Percentiles rank a stretch among this genome's conserved stretches.
Evolutionary conservation across 768 basidiomycete species (phyloP).

Genomic region (Hericium erinaceus): DNA sequence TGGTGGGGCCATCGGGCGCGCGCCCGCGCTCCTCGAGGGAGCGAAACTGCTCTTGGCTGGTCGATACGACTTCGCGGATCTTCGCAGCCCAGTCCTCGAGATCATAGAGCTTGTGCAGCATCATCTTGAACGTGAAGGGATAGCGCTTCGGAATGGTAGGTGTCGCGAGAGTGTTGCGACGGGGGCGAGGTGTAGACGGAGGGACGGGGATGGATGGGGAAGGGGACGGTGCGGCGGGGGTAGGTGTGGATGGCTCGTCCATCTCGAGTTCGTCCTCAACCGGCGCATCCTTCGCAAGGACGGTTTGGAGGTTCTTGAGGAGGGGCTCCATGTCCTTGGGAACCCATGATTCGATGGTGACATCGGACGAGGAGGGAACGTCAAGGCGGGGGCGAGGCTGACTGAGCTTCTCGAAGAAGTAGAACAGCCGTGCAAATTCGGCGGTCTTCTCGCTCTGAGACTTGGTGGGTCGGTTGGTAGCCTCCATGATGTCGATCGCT

Average conservation of each 20-base stretch:
- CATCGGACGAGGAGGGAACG: background rate
- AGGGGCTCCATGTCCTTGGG: constrained; percentile 15
- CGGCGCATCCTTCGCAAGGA: constrained; percentile 9
- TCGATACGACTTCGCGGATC: constrained; percentile 10
- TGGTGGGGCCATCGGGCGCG: background rate
- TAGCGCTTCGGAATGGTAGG: constrained; percentile 3
- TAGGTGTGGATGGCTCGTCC: constrained; percentile 1
- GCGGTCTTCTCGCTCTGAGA: constrained; percentile 6
- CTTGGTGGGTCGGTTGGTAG: background rate
- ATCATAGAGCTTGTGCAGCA: constrained; percentile 15
- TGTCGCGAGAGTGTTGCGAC: constrained; percentile 12
- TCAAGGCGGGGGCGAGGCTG: constrained; percentile 5
- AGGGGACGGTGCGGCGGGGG: background rate
- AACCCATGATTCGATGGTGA: background rate
- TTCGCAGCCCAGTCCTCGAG: constrained; percentile 14
- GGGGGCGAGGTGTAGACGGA: background rate
- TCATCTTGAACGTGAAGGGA: constrained; percentile 15
- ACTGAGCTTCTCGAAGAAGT: constrained; percentile 14
- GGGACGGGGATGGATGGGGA: background rate
- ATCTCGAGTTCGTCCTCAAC: background rate
- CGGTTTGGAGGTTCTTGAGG: constrained; percentile 8
- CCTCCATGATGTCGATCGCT: no score
- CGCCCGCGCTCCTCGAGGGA: constrained; percentile 1
- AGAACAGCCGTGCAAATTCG: constrained; percentile 13
- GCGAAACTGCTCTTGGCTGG: constrained; percentile 12